Conservation (phyloP, 305 asterid species). For the Ilex paraguariensis region DNA sequence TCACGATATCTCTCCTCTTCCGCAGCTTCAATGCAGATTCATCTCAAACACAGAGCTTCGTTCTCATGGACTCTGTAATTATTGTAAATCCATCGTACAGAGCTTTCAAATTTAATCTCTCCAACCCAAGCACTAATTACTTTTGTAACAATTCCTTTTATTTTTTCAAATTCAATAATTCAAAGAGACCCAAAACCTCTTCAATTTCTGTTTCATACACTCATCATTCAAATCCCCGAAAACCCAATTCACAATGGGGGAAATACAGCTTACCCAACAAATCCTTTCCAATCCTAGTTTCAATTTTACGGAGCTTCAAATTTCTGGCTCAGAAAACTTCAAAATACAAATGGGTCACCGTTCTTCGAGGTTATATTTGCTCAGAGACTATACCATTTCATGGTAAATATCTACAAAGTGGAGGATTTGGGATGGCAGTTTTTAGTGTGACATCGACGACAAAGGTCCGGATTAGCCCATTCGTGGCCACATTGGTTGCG, state of each 20-base stretch:
- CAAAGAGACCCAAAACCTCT: constrained; percentile 18
- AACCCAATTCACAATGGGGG: constrained; percentile 38
- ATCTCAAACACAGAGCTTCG: constrained; percentile 10
- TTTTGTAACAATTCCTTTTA: constrained; percentile 11
- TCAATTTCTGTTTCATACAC: constrained; percentile 15
- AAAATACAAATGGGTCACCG: constrained; percentile 29
- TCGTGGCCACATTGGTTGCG: constrained; percentile 64
- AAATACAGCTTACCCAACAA: constrained; percentile 21
- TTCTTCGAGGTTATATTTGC: constrained; percentile 20
- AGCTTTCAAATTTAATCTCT: constrained; percentile 22
- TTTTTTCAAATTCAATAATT: constrained; percentile 21
- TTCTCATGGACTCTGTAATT: constrained; percentile 42
- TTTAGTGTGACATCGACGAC: constrained; percentile 76
- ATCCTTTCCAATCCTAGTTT: constrained; percentile 46
- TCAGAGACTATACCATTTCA: constrained; percentile 19
- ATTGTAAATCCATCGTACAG: constrained; percentile 21
- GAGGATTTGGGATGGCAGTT: constrained; percentile 58
- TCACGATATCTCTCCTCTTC: background rate
- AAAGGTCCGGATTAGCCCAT: constrained; percentile 73
- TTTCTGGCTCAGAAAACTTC: constrained; percentile 40
- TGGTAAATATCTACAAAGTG: constrained; percentile 36
- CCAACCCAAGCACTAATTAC: background rate
- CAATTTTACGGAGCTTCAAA: constrained; percentile 36
- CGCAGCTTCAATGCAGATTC: constrained; percentile 33
- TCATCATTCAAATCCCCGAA: constrained; percentile 16